Base-by-base conservation (phyloP, 202 grass and related monocot species). In the Tripidium arundinaceum region DNA sequence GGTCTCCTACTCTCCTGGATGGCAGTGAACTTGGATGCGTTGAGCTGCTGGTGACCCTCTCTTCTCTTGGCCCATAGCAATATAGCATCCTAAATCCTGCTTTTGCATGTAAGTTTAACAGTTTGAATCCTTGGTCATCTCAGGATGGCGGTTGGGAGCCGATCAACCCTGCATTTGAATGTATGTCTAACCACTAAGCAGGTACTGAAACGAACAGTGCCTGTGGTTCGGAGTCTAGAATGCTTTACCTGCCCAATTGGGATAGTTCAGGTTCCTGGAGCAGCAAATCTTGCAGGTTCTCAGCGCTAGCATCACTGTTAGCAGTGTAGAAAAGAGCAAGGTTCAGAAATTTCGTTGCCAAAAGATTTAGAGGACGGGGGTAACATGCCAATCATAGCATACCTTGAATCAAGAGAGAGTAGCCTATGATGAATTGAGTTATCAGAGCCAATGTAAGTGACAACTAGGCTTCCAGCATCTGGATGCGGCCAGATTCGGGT, bases 401-500 rank as follows among this genome's bases (percentile, higher is more conserved):
- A 89, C 95, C 95, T 93, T 74, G 83, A 78, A 66, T 91, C 88
- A 59, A 89, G 77, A 80, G 84, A 85, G 34, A 98, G 86, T 65
- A 94, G 76, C 74, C 79, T 94, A 77, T 98, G 95, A 67, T 84
- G 92, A 80, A 98, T 72, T 18, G 43, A 34, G 38, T 75, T 93
- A 73, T 89, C 86, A 29, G 60, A 76, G 57, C 76, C 92, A 80
- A 98, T 60, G 75, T 90, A 98, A 39, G 90, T 87, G 58, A 95
- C 89, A 76, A 93, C 74, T 8, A 94, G 72, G 87, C 61, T 91
- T 68, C 95, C 95, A 34, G 92, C 90, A 87, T 98, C 95, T 45
- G 95, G 95, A 75, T 98, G 95, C 4, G 95, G 95, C 92, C 95
- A 98, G 73, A 88, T 94, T 84, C 92, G 78, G 43, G 90, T 87